phyloP scores from a whole-genome alignment of 495 filamentous ascomycete species.

The Clohesyomyces aquaticus region DNA sequence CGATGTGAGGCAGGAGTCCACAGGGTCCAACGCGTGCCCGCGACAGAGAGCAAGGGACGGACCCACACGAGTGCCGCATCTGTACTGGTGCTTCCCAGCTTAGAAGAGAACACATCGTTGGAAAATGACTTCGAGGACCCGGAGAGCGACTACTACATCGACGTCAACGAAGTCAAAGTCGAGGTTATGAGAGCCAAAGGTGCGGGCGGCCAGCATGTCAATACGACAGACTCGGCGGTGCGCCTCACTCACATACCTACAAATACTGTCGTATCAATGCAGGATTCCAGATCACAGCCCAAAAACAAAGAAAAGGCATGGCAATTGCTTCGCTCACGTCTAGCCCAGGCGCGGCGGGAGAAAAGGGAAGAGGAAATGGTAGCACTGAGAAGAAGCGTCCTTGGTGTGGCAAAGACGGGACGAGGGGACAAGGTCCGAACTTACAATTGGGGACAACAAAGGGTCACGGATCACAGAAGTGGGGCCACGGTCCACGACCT shows the following conservation, averaged over 20 bases:
- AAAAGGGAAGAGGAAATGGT: conserved; percentile 82
- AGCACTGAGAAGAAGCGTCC: conserved; percentile 70
- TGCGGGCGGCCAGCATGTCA: conserved; percentile 96
- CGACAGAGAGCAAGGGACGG: conserved; percentile 85
- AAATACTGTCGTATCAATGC: conserved; percentile 81
- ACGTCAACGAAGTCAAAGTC: conserved; percentile 78
- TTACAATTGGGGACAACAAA: conserved; percentile 91
- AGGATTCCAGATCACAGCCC: conserved; percentile 89
- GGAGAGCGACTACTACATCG: conserved; percentile 84
- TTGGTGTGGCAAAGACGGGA: conserved; percentile 77
- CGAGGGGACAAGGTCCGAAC: conserved; percentile 92
- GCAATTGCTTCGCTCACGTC: conserved; percentile 76
- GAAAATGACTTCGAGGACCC: conserved; percentile 76
- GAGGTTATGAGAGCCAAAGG: conserved; percentile 93
- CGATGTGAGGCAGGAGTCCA: conserved; percentile 92
- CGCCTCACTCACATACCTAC: conserved; percentile 92
- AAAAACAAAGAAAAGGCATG: conserved; percentile 86
- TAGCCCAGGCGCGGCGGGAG: conserved; percentile 80
- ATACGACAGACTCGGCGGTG: conserved; percentile 95
- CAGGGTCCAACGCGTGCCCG: conserved; percentile 88
- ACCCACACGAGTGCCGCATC: conserved; percentile 91
- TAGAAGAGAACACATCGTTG: conserved; percentile 62
- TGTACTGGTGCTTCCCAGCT: conserved; percentile 86
- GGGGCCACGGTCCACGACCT: conserved; percentile 82
- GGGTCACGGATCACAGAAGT: conserved; percentile 91